Conservation (phyloP, 1,284 basidiomycete genomes). For the Boletus smithii region DNA sequence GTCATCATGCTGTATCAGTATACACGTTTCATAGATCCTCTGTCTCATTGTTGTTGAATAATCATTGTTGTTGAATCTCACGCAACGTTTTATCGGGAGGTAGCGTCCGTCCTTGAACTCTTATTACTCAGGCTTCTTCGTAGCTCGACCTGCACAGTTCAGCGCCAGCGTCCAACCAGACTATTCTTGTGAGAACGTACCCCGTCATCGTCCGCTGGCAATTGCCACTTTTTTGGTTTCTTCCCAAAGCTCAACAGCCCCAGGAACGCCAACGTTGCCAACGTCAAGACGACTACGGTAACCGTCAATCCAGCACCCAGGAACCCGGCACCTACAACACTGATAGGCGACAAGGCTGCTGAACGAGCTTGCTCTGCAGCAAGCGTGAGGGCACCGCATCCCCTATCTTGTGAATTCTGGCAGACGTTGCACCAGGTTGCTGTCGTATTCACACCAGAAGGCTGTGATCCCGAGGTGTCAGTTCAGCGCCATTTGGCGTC, state of each 20-base stretch:
- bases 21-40: slow-evolving; percentile 18
- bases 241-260: slow-evolving; percentile 44
- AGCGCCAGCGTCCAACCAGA: slow-evolving; percentile 6
- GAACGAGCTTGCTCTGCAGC: slow-evolving; percentile 35
- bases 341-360: slow-evolving; percentile 41
- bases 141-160: slow-evolving; percentile 24
- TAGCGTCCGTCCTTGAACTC: slow-evolving; percentile 1
- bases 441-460: slow-evolving; percentile 50
- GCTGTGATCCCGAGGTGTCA: slow-evolving; percentile 32
- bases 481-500: not conserved
- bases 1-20: slow-evolving; percentile 17
- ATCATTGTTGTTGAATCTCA: slow-evolving; percentile 7
- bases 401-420: slow-evolving; percentile 51
- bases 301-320: slow-evolving; percentile 60
- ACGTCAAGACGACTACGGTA: slow-evolving; percentile 40
- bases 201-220: slow-evolving; percentile 18
- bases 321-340: slow-evolving; percentile 60
- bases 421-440: slow-evolving; percentile 59
- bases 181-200: slow-evolving; percentile 12
- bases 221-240: slow-evolving; percentile 6
- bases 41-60: not conserved
- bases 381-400: slow-evolving; percentile 49
- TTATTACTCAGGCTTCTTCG: slow-evolving; percentile 15
- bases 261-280: slow-evolving; percentile 43
- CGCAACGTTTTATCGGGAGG: not conserved